Base-by-base conservation (phyloP, 805 yeast species). In the Candida wancherniae region DNA sequence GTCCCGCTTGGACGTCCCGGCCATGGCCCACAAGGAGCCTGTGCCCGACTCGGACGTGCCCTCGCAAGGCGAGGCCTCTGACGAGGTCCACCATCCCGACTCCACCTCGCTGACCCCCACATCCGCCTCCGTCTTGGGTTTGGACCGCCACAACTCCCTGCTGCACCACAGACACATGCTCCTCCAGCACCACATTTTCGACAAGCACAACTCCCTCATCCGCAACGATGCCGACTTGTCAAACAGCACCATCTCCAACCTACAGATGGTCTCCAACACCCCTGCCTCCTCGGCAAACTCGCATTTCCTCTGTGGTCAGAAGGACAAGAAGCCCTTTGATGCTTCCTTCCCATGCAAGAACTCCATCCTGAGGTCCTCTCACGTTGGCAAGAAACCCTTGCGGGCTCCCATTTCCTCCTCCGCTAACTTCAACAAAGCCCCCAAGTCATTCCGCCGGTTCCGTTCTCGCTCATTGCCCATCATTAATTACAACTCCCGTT, bases 391-490 rank as follows among this genome's bases (percentile, higher is more conserved):
- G 34, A 43, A 38, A 22, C 16, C 42, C 4, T 28, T 33, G 8
- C 39, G 40, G n/a, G 17, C 34, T 18, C 29, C 40, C 21, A 20
- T 28, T 5, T 21, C 37, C n/a, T 33, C 40, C 6, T 15, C 36
- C 9, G 25, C 34, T 10, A 23, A 13, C 15, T 25, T 42, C 15
- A 14, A 24, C 25, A 56, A 53, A 42, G 53, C 62, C 6, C 67
- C 61, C 20, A 58, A 55, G 40, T 55, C 50, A 40, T 51, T 58
- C 24, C 50, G 65, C 21, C 48, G 61, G 26, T 61, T 56, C 44
- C 48, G 71, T 26, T 54, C 61, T 17, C 51, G 69, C 28, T 56
- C 64, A 7, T 53, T 65, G 34, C 71, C 71, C 32, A 65, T 64
- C 38, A 64, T 65, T 33, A 58, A 52, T 44, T 64, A 61, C 44